Base-by-base conservation (phyloP, 805 yeast genomes). In the Wickerhamomyces tratensis region DNA sequence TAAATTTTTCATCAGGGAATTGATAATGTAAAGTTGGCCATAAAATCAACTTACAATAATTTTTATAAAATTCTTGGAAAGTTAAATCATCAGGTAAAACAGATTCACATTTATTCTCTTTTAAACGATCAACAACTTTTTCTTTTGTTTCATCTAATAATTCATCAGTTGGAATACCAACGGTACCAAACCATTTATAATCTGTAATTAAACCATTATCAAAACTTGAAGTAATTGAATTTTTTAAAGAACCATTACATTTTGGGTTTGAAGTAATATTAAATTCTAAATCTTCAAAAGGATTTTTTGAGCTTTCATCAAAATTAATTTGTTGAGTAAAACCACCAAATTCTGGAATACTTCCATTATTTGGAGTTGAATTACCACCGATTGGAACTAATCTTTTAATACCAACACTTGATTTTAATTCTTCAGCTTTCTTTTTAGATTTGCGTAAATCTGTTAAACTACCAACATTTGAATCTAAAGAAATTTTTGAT, bases 21-120 rank as follows among this genome's bases (percentile, higher is more conserved):
- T 91, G 96, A 58, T 93, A 93, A 42, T 79, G 86, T 48, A 93
- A 72, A 2, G 96, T 86, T 31, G 98, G 98, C 98, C 98, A 93
- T 47, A 93, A 67, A 35, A 93, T 86, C 55, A 89, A 94, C 62
- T 93, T 93, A 61, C 97, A 91, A 60, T 84, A 93, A 41, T 86
- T 85, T 44, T 78, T 79, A 61, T 93, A 93, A 57, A 89, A 96
- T 20, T 97, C 97, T 54, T 83, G 84, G 52, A 87, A 86, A 1
- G 87, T 79, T 30, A 76, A 63, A 61, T 93, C 98, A 49, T 76
- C 76, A 3, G 91, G 79, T 45, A 76, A 77, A 3, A 88, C 85
- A 0, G 87, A 77, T 45, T 72, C 74, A 36, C 82, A 76, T 44
- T 75, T 56, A 4, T 78, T 74, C 1, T 59, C 54, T 27, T 46